phyloP scores from a whole-genome alignment of 1,284 basidiomycete species.

The Fomitopsis palustris region DNA sequence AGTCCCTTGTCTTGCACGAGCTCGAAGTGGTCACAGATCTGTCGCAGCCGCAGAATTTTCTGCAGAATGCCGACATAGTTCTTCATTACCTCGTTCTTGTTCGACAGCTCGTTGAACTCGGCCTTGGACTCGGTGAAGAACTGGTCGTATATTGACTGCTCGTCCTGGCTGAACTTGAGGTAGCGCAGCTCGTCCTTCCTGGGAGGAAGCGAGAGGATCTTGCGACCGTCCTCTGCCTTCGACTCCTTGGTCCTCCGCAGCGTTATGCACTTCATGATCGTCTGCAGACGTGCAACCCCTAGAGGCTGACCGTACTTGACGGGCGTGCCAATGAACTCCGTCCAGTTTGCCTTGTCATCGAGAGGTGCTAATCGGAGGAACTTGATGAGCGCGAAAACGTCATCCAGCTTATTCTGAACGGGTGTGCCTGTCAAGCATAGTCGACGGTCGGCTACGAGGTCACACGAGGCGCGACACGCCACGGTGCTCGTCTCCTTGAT shows the following conservation, averaged over 20 bases:
- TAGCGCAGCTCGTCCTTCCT: slow-evolving; percentile 83
- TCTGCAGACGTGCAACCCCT: slow-evolving; percentile 91
- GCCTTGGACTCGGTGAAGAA: slow-evolving; percentile 88
- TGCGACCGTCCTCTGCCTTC: slow-evolving; percentile 76
- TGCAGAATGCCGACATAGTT: slow-evolving; percentile 98
- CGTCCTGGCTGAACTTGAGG: slow-evolving; percentile 81
- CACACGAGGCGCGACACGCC: slow-evolving; percentile 92
- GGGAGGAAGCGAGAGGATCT: slow-evolving; percentile 84
- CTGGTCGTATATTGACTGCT: slow-evolving; percentile 84
- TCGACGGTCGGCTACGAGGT: slow-evolving; percentile 89
- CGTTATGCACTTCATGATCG: slow-evolving; percentile 96
- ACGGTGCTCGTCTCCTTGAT: slow-evolving; percentile 97
- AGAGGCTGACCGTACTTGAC: slow-evolving; percentile 92
- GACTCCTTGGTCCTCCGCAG: slow-evolving; percentile 95
- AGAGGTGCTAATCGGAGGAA: slow-evolving; percentile 92
- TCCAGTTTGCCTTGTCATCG: slow-evolving; percentile 92
- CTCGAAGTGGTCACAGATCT: slow-evolving; percentile 97
- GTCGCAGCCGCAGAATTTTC: slow-evolving; percentile 90
- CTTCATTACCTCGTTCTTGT: slow-evolving; percentile 91
- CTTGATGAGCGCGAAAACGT: slow-evolving; percentile 95
- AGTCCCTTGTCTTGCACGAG: slow-evolving; percentile 74
- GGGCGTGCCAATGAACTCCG: slow-evolving; percentile 86
- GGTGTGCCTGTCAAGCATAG: slow-evolving; percentile 96
- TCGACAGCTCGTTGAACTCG: slow-evolving; percentile 84
- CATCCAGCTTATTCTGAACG: slow-evolving; percentile 98